Base-by-base conservation (phyloP, 2,329 filamentous ascomycete genomes). In the Dactylonectria estremocensis region DNA sequence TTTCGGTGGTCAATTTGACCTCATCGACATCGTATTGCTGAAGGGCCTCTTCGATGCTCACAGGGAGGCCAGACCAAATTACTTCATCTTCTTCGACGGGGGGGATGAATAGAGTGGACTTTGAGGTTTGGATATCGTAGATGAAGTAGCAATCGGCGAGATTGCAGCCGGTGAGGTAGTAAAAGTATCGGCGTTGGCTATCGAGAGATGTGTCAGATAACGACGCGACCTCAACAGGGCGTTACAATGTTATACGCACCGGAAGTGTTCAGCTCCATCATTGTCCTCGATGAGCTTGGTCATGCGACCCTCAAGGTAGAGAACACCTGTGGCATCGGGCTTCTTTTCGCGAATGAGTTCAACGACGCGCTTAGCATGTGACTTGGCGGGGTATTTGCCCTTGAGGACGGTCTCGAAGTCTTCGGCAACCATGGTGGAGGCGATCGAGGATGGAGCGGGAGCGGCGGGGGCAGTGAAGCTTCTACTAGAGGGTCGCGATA, bases 161-260 rank as follows among this genome's bases (percentile, higher is more conserved):
- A 69, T 91, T 88, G 78, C 86, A 97, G 74, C 96, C 96, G 24
- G 94, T 95, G 50, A 98, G 86, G 82, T 99, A 99, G 88, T 93
- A 98, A 84, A 99, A 99, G 80, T 91, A 93, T 62, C 96, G 92
- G 70, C 95, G 93, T 83, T 98, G 95, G 72, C 94, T 95, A 73
- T 54, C 10, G 5, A 28, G 35, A 71, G 69, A 18, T 1, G 16
- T 16, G 5, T 28, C 14, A 61, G 16, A 9, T 48, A 46, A n/a
- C 3, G 16, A 10, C 31, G 5, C 18, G 10, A 33, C 9, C 4
- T 5, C 11, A 16, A n/a, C 18, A 5, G 8, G 35, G 35, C 3
- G 35, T 14, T 37, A 9, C 13, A 50, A 22, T 28, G 7, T 24
- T 24, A 10, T 24, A 53, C 73, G 60, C 86, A 95, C 90, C 94